Percentiles rank a stretch among this genome's conserved stretches.
These are phyloP conservation scores for Mycena rosella DNA, from an alignment of 768 basidiomycete genomes.

Conservation along the genomic window DNA sequence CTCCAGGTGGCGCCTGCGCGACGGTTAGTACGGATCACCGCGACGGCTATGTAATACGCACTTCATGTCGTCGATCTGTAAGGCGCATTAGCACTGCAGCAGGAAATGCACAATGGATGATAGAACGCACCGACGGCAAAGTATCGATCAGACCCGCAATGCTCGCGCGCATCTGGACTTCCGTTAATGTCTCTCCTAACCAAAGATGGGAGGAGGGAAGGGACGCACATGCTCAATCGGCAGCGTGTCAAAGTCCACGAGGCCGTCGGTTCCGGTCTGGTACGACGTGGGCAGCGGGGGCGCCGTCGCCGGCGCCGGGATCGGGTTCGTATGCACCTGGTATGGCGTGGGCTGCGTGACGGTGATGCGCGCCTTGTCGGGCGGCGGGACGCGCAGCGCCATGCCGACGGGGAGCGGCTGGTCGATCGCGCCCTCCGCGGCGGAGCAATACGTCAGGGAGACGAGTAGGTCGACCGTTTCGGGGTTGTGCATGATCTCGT, in stretches of 20 bases:
- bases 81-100: not conserved
- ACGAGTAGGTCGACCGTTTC: slow-evolving; percentile 77
- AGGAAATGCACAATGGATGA: not conserved
- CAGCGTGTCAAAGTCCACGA: slow-evolving; percentile 35
- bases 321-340: not conserved
- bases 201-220: not conserved
- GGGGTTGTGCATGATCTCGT: slow-evolving; percentile 77
- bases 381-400: slow-evolving; percentile 65
- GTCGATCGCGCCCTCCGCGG: slow-evolving; percentile 63
- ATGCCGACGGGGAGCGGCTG: slow-evolving; percentile 73
- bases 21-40: not conserved
- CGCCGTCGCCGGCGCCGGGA: not conserved
- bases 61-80: slow-evolving; percentile 29
- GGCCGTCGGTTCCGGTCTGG: slow-evolving; percentile 21
- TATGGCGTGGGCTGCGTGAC: not conserved
- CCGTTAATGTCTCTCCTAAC: slow-evolving; percentile 4
- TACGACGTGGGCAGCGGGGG: not conserved
- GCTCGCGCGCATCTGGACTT: slow-evolving; percentile 34
- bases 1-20: slow-evolving; percentile 60
- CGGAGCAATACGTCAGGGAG: slow-evolving; percentile 70
- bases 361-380: slow-evolving; percentile 38
- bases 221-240: slow-evolving; percentile 28
- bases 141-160: slow-evolving; percentile 33
- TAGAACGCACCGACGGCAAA: slow-evolving; percentile 49
- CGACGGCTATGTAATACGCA: not conserved